Base-by-base conservation (phyloP, 768 basidiomycete species). In the Flagelloscypha sp. region DNA sequence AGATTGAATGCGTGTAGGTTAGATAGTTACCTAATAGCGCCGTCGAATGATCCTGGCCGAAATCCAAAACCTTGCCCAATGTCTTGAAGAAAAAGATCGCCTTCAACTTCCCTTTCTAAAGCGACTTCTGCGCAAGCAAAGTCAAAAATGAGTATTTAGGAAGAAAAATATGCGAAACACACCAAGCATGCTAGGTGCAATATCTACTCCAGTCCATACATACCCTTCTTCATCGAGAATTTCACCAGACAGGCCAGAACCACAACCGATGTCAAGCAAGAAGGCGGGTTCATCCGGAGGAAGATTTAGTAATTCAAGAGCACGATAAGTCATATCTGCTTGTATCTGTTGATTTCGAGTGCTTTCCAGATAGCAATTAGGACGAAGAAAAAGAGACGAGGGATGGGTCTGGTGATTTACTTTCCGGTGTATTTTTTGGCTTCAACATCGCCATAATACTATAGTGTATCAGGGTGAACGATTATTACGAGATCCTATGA, bases 1-100 rank as follows among this genome's bases (percentile, higher is more conserved):
- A 22, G 33, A 18, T 27, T 24, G 30, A 17, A 4, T 13, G 21
- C 22, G 24, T 7, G 22, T 18, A 47, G 11, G 22, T 24, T 24
- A 25, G 30, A 35, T 15, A 48, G 65, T 22, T 24, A 84, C 92
- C 92, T 94, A 52, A 99, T 98, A 5, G 89, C 93, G 25, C 94
- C 95, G 55, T 99, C 95, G 55, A 99, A 98, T 43, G 85, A 84
- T 41, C 94, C 95, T 38, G 95, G 87, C 25, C 95, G 74, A 58
- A 95, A 99, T 6, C 93, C 92, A 50, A 98, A 86, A 0, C 95
- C 95, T 55, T 99, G 95, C 0, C 95, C 95, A 27, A 98, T 95
- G 52, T 99, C 95, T 47, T 97, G 93, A 22, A 98, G 58, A 56
- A 99, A 94, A 16, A 99, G 63, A 57, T 99, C 95, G 3, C 95